These are phyloP conservation scores for Dryas drummondii DNA, from an alignment of 306 rosid species.

Conservation along the genomic window DNA sequence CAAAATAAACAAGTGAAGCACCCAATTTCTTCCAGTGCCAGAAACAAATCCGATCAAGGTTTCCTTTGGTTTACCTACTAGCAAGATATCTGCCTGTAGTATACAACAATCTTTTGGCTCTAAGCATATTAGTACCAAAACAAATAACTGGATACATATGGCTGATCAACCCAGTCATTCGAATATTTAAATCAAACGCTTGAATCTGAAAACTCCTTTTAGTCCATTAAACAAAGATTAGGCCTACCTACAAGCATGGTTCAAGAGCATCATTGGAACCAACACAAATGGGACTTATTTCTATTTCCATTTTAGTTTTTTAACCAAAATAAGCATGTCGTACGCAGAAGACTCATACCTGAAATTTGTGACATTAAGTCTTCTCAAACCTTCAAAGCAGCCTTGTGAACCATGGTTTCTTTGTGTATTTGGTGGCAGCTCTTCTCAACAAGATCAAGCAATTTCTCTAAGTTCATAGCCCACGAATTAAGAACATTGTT, in stretches of 20 bases:
- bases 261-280: not conserved
- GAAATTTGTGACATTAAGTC: constrained; percentile 1
- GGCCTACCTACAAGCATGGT: not conserved
- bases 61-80: not conserved
- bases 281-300: not conserved
- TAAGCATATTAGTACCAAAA: not conserved
- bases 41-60: not conserved
- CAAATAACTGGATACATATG: not conserved
- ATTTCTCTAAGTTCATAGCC: constrained; percentile 85
- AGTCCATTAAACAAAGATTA: not conserved
- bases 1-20: not conserved
- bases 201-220: not conserved
- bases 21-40: not conserved
- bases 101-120: not conserved
- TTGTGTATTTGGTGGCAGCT: constrained; percentile 94
- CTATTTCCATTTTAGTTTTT: not conserved
- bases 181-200: not conserved
- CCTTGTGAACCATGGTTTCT: constrained; percentile 95
- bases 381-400: constrained; percentile 64
- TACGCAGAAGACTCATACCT: not conserved
- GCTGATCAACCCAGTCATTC: not conserved
- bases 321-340: not conserved
- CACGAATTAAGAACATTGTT: constrained; percentile 86
- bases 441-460: constrained; percentile 93
- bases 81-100: not conserved